phyloP scores from a whole-genome alignment of 192 early-diverging fungal species.

The Dissophora globulifera region DNA sequence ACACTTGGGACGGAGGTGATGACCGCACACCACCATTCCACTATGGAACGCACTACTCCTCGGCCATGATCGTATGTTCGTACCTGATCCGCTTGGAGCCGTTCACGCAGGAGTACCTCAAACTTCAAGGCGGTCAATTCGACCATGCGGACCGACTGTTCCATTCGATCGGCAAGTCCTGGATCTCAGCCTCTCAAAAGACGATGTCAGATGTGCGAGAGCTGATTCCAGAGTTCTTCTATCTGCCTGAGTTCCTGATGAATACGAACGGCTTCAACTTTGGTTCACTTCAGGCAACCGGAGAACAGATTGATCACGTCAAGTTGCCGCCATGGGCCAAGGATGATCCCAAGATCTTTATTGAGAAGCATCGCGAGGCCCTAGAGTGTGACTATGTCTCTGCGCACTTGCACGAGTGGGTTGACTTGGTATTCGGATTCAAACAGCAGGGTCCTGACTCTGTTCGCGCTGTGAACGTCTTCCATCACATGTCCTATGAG shows the following conservation, averaged over 20 bases:
- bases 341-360: constrained; percentile 76
- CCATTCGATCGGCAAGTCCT: constrained; percentile 79
- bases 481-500: constrained; percentile 97
- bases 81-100: constrained; percentile 92
- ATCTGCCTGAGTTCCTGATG: constrained; percentile 90
- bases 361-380: constrained; percentile 81
- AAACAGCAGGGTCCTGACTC: constrained; percentile 92
- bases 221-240: constrained; percentile 97
- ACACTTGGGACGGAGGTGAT: constrained; percentile 68
- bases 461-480: constrained; percentile 89
- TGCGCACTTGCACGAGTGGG: constrained; percentile 90
- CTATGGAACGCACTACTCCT: constrained; percentile 98
- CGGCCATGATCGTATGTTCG: constrained; percentile 88
- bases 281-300: constrained; percentile 62
- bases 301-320: constrained; percentile 79
- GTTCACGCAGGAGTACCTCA: constrained; percentile 84
- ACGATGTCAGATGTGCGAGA: constrained; percentile 90
- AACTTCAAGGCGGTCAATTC: constrained; percentile 82
- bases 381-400: constrained; percentile 91
- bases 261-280: constrained; percentile 79
- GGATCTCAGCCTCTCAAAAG: constrained; percentile 76
- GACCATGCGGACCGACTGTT: constrained; percentile 88
- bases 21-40: constrained; percentile 75
- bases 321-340: constrained; percentile 89
- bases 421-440: constrained; percentile 96